These are phyloP conservation scores for Geosmithia morbida DNA, from an alignment of 2,329 filamentous ascomycete genomes.

Conservation along the genomic window DNA sequence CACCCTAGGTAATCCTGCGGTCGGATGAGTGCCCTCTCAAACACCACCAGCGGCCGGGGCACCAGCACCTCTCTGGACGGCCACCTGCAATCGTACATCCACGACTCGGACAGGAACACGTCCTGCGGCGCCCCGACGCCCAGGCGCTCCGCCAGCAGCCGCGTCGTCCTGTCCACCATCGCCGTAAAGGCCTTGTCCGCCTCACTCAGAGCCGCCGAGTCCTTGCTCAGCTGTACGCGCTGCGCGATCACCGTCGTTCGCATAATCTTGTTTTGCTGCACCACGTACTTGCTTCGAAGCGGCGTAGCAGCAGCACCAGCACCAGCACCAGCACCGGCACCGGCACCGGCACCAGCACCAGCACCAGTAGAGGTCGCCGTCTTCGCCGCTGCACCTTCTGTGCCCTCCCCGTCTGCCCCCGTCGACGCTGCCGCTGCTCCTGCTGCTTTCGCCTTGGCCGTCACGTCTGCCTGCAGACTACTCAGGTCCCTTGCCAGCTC, in stretches of 20 bases:
- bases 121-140: constrained; percentile 15
- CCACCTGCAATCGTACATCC: constrained; percentile 58
- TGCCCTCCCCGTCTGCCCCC: background rate
- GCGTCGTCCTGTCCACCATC: constrained; percentile 37
- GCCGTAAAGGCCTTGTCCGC: constrained; percentile 58
- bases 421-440: background rate
- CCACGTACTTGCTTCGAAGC: constrained; percentile 62
- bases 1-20: constrained; percentile 70
- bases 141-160: constrained; percentile 11
- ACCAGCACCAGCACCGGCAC: too few relatives aligned
- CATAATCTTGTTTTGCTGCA: constrained; percentile 48
- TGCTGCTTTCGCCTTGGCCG: constrained; percentile 12
- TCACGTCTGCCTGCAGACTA: constrained; percentile 27
- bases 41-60: constrained; percentile 52
- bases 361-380: too few relatives aligned
- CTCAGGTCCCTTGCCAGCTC: constrained; percentile 30
- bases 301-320: constrained; percentile 16
- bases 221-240: constrained; percentile 65
- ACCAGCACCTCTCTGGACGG: constrained; percentile 63
- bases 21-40: constrained; percentile 56
- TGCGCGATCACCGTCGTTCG: constrained; percentile 70
- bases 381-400: too few relatives aligned
- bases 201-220: constrained; percentile 55
- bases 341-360: too few relatives aligned
- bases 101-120: constrained; percentile 54